These are phyloP conservation scores for Metschnikowia picachoensis DNA, from an alignment of 805 yeast species.

Conservation along the genomic window DNA sequence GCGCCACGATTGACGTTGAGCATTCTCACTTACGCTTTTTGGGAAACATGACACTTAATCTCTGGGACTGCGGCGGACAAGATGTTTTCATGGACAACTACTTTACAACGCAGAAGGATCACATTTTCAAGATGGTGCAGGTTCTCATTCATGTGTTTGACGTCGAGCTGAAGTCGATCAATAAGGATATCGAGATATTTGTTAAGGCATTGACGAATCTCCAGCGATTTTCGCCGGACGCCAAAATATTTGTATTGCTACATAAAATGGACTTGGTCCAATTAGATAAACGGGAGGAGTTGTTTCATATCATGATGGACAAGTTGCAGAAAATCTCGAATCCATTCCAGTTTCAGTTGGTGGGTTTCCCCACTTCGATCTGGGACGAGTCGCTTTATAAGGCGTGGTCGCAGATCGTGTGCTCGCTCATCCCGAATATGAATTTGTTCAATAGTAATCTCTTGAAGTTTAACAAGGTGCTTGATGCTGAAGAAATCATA, in stretches of 20 bases:
- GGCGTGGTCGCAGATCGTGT: constrained; percentile 96
- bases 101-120: constrained; percentile 81
- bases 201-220: constrained; percentile 77
- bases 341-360: constrained; percentile 59
- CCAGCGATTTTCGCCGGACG: constrained; percentile 81
- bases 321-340: constrained; percentile 71
- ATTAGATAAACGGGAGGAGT: constrained; percentile 75
- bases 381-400: constrained; percentile 96
- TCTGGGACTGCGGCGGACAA: constrained; percentile 99
- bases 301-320: constrained; percentile 80
- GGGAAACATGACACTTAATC: constrained; percentile 90
- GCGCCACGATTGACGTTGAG: constrained; percentile 98
- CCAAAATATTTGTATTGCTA: constrained; percentile 83
- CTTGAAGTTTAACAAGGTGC: constrained; percentile 62
- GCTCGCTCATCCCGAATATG: constrained; percentile 92
- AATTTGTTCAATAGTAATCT: constrained; percentile 71
- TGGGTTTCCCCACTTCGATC: constrained; percentile 91
- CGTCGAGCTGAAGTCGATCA: constrained; percentile 86
- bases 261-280: constrained; percentile 97
- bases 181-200: constrained; percentile 90
- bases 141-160: constrained; percentile 95
- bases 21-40: constrained; percentile 89
- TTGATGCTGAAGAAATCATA: constrained; percentile 86
- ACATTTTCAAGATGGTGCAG: constrained; percentile 92
- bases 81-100: constrained; percentile 96